Conservation (phyloP, 2,329 filamentous ascomycete genomes). For the Pseudogymnoascus sp. region DNA sequence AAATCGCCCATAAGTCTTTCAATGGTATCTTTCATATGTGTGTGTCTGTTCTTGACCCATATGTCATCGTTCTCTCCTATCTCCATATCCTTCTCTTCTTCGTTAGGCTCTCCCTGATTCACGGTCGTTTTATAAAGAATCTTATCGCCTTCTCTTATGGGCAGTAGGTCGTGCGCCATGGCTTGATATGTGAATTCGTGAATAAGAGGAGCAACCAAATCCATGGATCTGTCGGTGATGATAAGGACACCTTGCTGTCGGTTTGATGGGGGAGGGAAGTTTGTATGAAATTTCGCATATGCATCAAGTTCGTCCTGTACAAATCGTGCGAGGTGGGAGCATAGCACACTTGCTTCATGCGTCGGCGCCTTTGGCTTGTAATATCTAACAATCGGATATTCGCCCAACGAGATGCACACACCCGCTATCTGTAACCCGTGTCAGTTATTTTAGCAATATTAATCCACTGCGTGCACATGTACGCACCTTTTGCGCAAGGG, state of each 20-base stretch:
- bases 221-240: constrained; percentile 89
- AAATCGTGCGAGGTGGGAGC: constrained; percentile 79
- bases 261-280: constrained; percentile 72
- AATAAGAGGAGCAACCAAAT: constrained; percentile 75
- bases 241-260: constrained; percentile 76
- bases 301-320: constrained; percentile 85
- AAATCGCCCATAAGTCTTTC: constrained; percentile 90
- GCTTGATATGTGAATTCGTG: constrained; percentile 99
- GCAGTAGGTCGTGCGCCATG: constrained; percentile 90
- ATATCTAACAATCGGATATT: constrained; percentile 89
- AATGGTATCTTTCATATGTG: constrained; percentile 97
- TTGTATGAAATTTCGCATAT: constrained; percentile 74
- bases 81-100: constrained; percentile 83
- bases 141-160: constrained; percentile 82
- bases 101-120: constrained; percentile 62
- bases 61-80: constrained; percentile 85
- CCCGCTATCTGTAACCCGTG: constrained; percentile 59
- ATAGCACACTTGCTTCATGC: constrained; percentile 84
- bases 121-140: constrained; percentile 73
- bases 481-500: constrained; percentile 75
- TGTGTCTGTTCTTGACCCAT: constrained; percentile 90
- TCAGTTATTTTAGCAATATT: constrained; percentile 14
- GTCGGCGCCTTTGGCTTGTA: constrained; percentile 66
- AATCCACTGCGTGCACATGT: constrained; percentile 1
- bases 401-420: constrained; percentile 83